Evolutionary conservation across 176 grass and related monocot genomes (phyloP), one percentile per base, ranked within the genome.

Genomic region (Elaeis guineensis): DNA sequence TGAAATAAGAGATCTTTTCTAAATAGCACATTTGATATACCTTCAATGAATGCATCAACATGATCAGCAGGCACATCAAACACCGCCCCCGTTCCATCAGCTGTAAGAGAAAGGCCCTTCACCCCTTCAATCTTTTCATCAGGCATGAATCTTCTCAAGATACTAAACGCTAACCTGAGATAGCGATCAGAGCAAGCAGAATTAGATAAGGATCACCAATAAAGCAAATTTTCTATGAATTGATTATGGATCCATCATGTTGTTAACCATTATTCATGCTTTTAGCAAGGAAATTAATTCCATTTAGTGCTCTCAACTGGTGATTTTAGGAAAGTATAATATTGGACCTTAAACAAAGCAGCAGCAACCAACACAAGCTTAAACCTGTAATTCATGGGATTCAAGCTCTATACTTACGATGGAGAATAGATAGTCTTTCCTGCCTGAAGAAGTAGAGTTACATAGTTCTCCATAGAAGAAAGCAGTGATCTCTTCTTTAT

Each of bases 401-500:
- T 44, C 35, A 58, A 61, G 25, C 21, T 49, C 48, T 49, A 5
- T 54, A 79, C 88, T 79, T 73, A 99, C 94, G 77, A 69, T 53
- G 88, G 74, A 66, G 88, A 76, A 74, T 91, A 98, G 61, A 99
- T 81, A 3, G 70, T 6, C 49, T 76, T 78, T 53, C 74, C 94
- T 25, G 88, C 73, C 84, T 83, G 57, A 81, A 99, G 82, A 63
- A 83, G 84, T 55, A 93, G 64, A 62, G 94, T 99, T 12, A 67
- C 81, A 63, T 86, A 75, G 55, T 81, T 77, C 54, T 99, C 94
- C 94, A 99, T 86, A 3, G 82, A 86, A 50, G 88, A 89, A 19
- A 99, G 82, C 61, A 99, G 63, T 0, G 94, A 99, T 53, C 94
- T 86, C 63, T 86, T 99, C 63, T 99, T 99, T 74, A 99, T 99